phyloP scores from a whole-genome alignment of 1,284 basidiomycete genomes.

The Vanrija humicola region DNA sequence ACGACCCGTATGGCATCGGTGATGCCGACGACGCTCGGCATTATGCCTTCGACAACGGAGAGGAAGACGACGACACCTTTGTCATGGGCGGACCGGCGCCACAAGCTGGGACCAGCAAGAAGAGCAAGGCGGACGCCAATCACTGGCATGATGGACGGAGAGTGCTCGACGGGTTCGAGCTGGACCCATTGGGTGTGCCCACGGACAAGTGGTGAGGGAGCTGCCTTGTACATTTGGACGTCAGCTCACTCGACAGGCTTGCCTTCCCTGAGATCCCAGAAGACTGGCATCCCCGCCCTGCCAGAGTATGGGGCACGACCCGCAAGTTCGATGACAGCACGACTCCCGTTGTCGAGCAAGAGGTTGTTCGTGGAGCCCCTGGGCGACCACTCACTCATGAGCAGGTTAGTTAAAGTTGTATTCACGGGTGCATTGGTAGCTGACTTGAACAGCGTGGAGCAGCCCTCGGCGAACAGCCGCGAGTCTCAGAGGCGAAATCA shows the following conservation, averaged over 20 bases:
- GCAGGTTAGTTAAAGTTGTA: conserved; percentile 28
- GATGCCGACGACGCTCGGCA: conserved; percentile 20
- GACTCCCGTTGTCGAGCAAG: conserved; percentile 41
- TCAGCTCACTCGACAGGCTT: conserved; percentile 57
- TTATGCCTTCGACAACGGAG: conserved; percentile 64
- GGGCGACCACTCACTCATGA: conserved; percentile 38
- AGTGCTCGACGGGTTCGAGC: conserved; percentile 69
- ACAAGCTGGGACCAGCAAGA: background rate
- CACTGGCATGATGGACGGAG: conserved; percentile 69
- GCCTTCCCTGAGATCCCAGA: conserved; percentile 71
- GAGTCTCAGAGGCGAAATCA: conserved; percentile 54
- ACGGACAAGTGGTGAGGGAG: conserved; percentile 68
- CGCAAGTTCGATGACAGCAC: conserved; percentile 54
- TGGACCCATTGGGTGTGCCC: conserved; percentile 63
- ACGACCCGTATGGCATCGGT: conserved; percentile 70
- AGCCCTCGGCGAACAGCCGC: conserved; percentile 75
- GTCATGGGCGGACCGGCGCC: conserved; percentile 27
- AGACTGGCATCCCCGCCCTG: conserved; percentile 81
- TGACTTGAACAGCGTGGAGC: conserved; percentile 61
- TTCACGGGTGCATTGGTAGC: background rate
- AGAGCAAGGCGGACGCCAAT: conserved; percentile 15
- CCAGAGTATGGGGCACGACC: conserved; percentile 64
- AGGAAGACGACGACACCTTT: conserved; percentile 61
- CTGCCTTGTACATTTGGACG: background rate
- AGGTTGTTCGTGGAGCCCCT: conserved; percentile 28